Evolutionary conservation across 495 filamentous ascomycete species (phyloP).

Genomic region (Trypethelium eluteriae): DNA sequence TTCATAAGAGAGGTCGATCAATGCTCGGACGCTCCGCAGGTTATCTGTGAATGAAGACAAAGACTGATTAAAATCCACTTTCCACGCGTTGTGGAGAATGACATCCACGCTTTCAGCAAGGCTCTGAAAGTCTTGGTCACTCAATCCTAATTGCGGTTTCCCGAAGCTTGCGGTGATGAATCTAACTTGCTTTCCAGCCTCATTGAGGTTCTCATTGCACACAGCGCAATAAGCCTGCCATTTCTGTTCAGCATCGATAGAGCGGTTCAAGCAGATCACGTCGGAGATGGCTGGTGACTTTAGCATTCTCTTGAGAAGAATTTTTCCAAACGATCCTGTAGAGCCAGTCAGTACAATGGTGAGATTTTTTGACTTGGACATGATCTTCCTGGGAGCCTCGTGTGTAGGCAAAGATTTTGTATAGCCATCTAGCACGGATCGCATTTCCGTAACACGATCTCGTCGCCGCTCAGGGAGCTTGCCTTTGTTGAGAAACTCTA

Average conservation of each 20-base stretch:
- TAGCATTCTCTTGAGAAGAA: slow-evolving; percentile 10
- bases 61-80: slow-evolving; percentile 41
- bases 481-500: not conserved
- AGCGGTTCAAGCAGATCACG: slow-evolving; percentile 19
- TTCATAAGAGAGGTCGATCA: slow-evolving; percentile 15
- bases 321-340: slow-evolving; percentile 16
- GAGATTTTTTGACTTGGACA: not conserved
- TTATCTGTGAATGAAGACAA: slow-evolving; percentile 32
- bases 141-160: slow-evolving; percentile 17
- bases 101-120: slow-evolving; percentile 25
- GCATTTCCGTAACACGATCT: slow-evolving; percentile 7
- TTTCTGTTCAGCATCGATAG: slow-evolving; percentile 1
- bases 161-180: slow-evolving; percentile 11
- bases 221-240: slow-evolving; percentile 24
- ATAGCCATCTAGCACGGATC: not conserved
- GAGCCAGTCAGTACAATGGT: slow-evolving; percentile 21
- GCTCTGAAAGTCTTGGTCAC: slow-evolving; percentile 13
- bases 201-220: not conserved
- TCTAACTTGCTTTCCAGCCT: not conserved
- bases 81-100: slow-evolving; percentile 45
- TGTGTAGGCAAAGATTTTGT: not conserved
- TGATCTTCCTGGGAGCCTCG: not conserved
- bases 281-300: not conserved
- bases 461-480: not conserved
- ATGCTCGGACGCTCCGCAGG: slow-evolving; percentile 5